Conservation (phyloP, 352 stramenopile species). For the Pythium aphanidermatum region DNA sequence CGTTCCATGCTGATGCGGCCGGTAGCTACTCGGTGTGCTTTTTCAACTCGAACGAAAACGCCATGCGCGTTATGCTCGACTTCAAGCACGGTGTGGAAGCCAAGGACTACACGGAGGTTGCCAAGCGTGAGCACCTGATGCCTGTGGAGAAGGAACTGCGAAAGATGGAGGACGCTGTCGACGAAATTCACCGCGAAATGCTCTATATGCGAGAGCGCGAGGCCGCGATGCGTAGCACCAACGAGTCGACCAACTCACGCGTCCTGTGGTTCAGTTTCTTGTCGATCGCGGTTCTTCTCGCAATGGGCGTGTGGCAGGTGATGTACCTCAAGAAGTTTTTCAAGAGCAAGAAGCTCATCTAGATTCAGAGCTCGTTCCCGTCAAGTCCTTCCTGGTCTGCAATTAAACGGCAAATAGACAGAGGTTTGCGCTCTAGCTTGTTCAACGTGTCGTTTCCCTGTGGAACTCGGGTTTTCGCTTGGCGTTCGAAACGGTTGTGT, state of each 20-base stretch:
- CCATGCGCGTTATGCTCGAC: slow-evolving; percentile 72
- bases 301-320: slow-evolving; percentile 85
- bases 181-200: slow-evolving; percentile 88
- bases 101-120: slow-evolving; percentile 86
- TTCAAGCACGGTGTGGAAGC: slow-evolving; percentile 86
- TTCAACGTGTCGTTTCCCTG: no score
- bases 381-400: no score
- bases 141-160: slow-evolving; percentile 84
- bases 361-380: slow-evolving; percentile 18
- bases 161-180: slow-evolving; percentile 87
- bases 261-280: slow-evolving; percentile 90
- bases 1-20: slow-evolving; percentile 62
- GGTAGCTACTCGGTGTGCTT: slow-evolving; percentile 81
- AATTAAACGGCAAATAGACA: no score
- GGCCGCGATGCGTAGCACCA: slow-evolving; percentile 83
- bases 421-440: no score
- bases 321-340: slow-evolving; percentile 91
- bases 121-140: slow-evolving; percentile 87
- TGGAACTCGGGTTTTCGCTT: no score
- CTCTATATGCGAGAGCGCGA: slow-evolving; percentile 88
- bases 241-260: slow-evolving; percentile 86
- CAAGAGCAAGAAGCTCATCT: slow-evolving; percentile 92
- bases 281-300: slow-evolving; percentile 79
- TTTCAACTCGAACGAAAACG: slow-evolving; percentile 71
- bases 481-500: no score